Evolutionary conservation across 139 green algal species (phyloP).

Genomic region (Chlorella sorokiniana): DNA sequence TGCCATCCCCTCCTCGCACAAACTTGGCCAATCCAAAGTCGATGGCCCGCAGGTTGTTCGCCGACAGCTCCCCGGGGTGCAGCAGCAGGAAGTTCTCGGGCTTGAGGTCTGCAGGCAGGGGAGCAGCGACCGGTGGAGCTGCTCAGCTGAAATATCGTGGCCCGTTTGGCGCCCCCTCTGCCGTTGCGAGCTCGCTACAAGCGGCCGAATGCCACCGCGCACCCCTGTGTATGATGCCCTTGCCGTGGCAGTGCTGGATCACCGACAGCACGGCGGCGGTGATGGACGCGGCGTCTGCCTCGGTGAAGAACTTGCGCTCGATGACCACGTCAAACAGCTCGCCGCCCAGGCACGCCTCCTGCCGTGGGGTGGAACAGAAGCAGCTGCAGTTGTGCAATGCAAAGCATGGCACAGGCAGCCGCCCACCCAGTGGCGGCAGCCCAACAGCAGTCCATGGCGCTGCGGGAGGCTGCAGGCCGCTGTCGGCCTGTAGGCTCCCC

Average conservation of each 20-base stretch:
- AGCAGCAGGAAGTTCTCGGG: conserved; percentile 90
- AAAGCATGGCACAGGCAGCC: no score
- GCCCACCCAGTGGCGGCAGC: no score
- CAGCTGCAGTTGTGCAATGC: neutral
- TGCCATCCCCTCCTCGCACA: conserved; percentile 43
- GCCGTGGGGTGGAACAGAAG: neutral
- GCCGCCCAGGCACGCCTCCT: conserved; percentile 78
- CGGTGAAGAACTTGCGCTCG: conserved; percentile 69
- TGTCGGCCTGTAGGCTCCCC: no score
- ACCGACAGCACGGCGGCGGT: conserved; percentile 49
- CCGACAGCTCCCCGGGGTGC: neutral
- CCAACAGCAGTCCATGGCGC: neutral
- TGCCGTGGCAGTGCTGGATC: conserved; percentile 77
- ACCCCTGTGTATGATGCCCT: conserved; percentile 60
- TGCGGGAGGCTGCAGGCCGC: neutral
- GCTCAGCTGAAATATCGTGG: neutral
- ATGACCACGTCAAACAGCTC: conserved; percentile 86
- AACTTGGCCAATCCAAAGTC: conserved; percentile 80
- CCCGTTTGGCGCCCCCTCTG: neutral
- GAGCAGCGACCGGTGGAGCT: no score
- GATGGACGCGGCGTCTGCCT: conserved; percentile 73
- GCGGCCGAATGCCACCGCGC: neutral
- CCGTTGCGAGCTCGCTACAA: no score
- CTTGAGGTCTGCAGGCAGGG: conserved; percentile 83
- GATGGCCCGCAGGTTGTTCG: conserved; percentile 68